These are phyloP conservation scores for Scenedesmus sp. DNA, from an alignment of 163 green algal genomes.

Conservation along the genomic window DNA sequence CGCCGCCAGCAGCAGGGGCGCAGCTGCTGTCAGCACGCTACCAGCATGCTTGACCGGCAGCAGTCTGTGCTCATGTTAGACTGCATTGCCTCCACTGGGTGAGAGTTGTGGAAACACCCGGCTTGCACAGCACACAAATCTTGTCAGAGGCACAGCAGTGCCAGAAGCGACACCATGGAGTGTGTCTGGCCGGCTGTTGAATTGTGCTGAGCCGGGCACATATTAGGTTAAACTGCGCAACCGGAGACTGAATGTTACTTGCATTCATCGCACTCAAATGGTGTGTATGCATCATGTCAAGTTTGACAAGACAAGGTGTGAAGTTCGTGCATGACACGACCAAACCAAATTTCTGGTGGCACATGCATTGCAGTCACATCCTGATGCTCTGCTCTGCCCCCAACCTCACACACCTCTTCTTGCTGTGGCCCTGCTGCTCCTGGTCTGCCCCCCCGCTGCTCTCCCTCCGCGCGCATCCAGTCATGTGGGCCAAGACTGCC, in stretches of 20 bases:
- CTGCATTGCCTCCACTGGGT: not conserved
- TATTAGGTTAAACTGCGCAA: no score
- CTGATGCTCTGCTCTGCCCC: not conserved
- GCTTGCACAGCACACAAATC: not conserved
- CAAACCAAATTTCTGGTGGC: not conserved
- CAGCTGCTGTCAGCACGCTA: not conserved
- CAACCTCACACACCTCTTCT: not conserved
- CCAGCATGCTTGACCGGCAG: not conserved
- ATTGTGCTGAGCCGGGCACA: no score
- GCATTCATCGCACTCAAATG: no score
- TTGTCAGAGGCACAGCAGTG: not conserved
- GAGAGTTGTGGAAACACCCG: not conserved
- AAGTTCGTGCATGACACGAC: no score
- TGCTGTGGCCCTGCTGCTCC: not conserved
- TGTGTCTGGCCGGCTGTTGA: no score
- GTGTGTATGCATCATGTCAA: no score
- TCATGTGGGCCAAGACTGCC: slow-evolving; percentile 44
- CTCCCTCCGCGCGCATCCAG: not conserved
- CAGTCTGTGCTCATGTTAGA: not conserved
- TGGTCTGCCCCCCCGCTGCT: not conserved
- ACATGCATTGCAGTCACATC: not conserved
- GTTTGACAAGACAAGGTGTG: no score
- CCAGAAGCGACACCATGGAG: not conserved
- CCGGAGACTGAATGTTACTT: no score
- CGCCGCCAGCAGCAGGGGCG: not conserved